Evolutionary conservation across 257 asterid species (phyloP), one percentile per base, ranked within the genome.

Genomic region (Thymus mandschuricus): DNA sequence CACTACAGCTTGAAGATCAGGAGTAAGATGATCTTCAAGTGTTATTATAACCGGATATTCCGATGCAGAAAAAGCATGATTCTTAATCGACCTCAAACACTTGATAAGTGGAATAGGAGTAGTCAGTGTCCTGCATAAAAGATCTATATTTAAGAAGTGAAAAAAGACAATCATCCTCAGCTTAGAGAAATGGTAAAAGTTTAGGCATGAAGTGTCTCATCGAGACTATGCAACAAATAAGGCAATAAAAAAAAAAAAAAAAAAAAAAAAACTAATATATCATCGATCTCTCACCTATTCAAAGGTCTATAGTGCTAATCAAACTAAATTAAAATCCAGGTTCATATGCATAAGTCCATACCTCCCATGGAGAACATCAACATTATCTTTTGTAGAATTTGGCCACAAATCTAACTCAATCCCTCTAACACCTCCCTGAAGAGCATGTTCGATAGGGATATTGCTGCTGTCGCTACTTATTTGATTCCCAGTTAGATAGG

Each of bases 321-420:
- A 10, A 38, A 33, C 54, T 57, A 35, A 52, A 46, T 27, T 11
- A 12, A 49, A 49, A 41, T 34, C 44, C 38, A 60, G 41, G 45
- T 51, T 38, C 41, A 13, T 13, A 13, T 21, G 21, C 21, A 21
- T 33, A 72, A 12, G 45, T 55, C 3, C 75, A 73, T 81, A 90
- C 96, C 93, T 90, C 68, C 97, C 97, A 78, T 88, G 97, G 34
- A 86, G 84, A 72, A 90, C 95, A 64, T 79, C 69, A 10, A 90
- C 83, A 75, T 81, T 75, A 72, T 83, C 90, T 64, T 85, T 82
- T 1, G 81, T 68, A 61, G 97, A 82, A 85, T 86, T 90, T 3
- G 97, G 93, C 97, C 96, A 90, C 60, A 86, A 76, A 81, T 90
- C 97, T 81, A 90, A 75, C 73, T 90, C 97, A 34, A 90, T 85